Evolutionary conservation across 768 basidiomycete genomes (phyloP), one percentile per base, ranked within the genome.

Genomic region (Auricularia heimuer): DNA sequence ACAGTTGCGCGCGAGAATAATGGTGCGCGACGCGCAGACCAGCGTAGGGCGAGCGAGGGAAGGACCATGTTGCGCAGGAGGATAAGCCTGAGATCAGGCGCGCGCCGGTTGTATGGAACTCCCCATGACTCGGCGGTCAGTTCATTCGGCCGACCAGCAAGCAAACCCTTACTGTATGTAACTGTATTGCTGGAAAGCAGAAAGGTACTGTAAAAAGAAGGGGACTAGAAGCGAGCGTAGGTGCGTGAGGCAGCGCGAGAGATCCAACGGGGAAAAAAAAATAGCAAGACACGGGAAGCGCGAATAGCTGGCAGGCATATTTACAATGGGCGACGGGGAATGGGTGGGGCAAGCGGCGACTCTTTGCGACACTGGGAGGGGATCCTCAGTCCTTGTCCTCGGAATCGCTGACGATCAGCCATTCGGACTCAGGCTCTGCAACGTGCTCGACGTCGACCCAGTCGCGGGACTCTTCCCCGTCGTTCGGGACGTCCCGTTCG

Each of bases 401-500:
- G 24, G 29, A 6, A 67, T 83, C 81, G 66, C 83, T 81, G 36
- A 92, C 80, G 34, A 92, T 87, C 71, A 93, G 71, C 90, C 92
- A 93, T 92, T 94, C 91, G 89, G 91, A 74, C 85, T 86, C 85
- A 82, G 77, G 75, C 75, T 79, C 82, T 83, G 86, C 82, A 77
- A 80, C 71, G 80, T 85, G 80, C 88, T 87, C 87, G 87, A 84
- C 84, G 77, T 89, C 84, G 73, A 82, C 80, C 71, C 78, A 73
- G 75, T 75, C 71, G 73, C 68, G 56, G 56, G 56, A 60, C 56
- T 60, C 56, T 60, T 29, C 29, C 56, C 34, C 56, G 56, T 60
- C 56, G 56, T 60, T 34, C 64, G 64, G 36, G 54, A 75, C 72
- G 76, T 78, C 75, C 77, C 82, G 77, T 75, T 80, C 75, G 73